These are phyloP conservation scores for Sclerotinia nivalis DNA, from an alignment of 2,329 filamentous ascomycete genomes.

Conservation along the genomic window DNA sequence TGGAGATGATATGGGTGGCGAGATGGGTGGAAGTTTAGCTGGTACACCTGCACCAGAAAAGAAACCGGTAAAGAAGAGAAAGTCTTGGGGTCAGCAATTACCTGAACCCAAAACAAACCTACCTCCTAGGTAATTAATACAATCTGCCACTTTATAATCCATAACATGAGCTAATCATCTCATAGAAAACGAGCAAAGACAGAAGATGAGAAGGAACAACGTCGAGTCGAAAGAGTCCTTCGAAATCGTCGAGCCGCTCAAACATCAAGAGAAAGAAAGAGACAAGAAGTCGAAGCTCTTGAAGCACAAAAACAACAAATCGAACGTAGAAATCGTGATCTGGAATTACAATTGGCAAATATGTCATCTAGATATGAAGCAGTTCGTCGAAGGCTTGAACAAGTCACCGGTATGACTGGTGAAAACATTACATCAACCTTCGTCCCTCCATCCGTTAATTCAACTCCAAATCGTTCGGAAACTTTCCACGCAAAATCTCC, in stretches of 20 bases:
- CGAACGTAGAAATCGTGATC: slow-evolving; percentile 71
- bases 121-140: slow-evolving; percentile 69
- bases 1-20: slow-evolving; percentile 29
- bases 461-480: slow-evolving; percentile 47
- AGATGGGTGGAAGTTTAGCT: slow-evolving; percentile 29
- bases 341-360: slow-evolving; percentile 59
- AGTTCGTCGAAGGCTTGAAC: slow-evolving; percentile 35
- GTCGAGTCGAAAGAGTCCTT: slow-evolving; percentile 93
- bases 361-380: slow-evolving; percentile 37
- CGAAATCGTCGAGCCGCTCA: slow-evolving; percentile 94
- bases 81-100: slow-evolving; percentile 97
- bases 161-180: slow-evolving; percentile 29
- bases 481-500: slow-evolving; percentile 43
- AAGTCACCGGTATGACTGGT: slow-evolving; percentile 34
- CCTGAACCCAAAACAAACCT: slow-evolving; percentile 96
- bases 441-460: slow-evolving; percentile 45
- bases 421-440: slow-evolving; percentile 40
- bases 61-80: slow-evolving; percentile 87
- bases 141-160: not conserved
- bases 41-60: slow-evolving; percentile 52
- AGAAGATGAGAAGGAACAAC: slow-evolving; percentile 97
- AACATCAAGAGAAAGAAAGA: slow-evolving; percentile 75
- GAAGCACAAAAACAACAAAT: slow-evolving; percentile 63
- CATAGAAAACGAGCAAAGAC: slow-evolving; percentile 93
- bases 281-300: slow-evolving; percentile 78